Percentiles rank a stretch among this genome's conserved stretches.
These are phyloP conservation scores for Tuber indicum DNA, from an alignment of 495 filamentous ascomycete genomes.

Conservation along the genomic window DNA sequence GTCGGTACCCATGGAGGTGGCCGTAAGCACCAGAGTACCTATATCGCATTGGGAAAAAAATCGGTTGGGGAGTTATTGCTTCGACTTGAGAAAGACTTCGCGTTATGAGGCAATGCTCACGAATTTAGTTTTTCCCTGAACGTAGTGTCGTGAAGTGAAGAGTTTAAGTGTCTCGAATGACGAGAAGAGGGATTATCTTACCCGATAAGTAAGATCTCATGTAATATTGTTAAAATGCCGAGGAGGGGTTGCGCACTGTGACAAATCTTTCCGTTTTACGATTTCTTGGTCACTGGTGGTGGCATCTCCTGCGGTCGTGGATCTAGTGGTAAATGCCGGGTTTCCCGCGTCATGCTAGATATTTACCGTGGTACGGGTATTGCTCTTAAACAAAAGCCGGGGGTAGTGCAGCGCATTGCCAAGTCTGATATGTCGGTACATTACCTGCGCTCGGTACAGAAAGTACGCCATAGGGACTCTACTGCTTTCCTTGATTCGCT, in stretches of 20 bases:
- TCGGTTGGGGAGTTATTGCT: neutral
- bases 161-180: neutral
- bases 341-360: neutral
- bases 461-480: neutral
- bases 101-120: neutral
- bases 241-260: neutral
- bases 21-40: too few species aligned
- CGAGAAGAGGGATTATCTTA: neutral
- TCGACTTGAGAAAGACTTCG: neutral
- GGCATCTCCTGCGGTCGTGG: neutral
- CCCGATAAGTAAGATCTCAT: neutral
- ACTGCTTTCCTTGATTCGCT: neutral
- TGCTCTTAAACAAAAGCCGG: neutral
- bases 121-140: neutral
- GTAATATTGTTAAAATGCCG: neutral
- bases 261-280: neutral
- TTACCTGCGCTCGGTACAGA: neutral
- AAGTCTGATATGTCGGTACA: neutral
- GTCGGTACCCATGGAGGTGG: fast-evolving
- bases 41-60: neutral
- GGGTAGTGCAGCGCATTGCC: neutral
- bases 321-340: neutral
- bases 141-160: neutral
- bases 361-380: neutral
- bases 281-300: neutral